Conservation (phyloP, 2,329 filamentous ascomycete species). For the Arthrobotrys entomopaga region DNA sequence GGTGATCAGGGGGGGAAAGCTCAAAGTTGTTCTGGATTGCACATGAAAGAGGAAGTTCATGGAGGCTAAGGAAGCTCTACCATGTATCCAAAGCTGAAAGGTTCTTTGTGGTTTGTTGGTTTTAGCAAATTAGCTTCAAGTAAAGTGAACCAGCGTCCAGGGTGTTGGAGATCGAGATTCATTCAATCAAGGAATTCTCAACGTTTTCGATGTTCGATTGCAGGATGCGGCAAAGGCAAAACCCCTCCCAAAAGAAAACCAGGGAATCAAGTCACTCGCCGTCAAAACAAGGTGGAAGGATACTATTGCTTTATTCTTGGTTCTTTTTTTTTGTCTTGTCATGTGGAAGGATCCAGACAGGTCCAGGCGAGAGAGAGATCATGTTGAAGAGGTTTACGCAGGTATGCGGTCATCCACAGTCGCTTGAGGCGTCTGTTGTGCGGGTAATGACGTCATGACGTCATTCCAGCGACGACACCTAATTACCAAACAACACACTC, state of each 20-base stretch:
- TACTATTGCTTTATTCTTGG: background rate
- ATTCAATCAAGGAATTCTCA: slow-evolving; percentile 19
- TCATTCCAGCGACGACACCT: slow-evolving; percentile 25
- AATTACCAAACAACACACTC: slow-evolving; percentile 8
- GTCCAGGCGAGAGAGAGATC: background rate
- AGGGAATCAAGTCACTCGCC: background rate
- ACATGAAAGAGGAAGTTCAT: too few species aligned
- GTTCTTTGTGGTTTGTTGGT: background rate
- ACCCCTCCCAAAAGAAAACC: background rate
- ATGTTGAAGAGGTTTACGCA: slow-evolving; percentile 21
- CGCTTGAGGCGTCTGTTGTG: slow-evolving; percentile 35
- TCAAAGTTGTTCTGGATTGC: background rate
- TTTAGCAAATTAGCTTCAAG: background rate
- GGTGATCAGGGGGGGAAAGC: slow-evolving; percentile 22
- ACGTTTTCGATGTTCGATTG: background rate
- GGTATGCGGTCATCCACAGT: slow-evolving; percentile 40
- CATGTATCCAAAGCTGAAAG: too few species aligned
- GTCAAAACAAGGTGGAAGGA: background rate
- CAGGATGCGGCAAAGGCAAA: slow-evolving; percentile 20
- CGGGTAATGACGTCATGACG: slow-evolving; percentile 54
- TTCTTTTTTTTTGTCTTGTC: background rate
- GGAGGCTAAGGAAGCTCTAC: too few species aligned
- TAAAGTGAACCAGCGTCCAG: background rate
- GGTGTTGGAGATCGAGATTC: slow-evolving; percentile 9
- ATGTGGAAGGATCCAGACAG: background rate